Evolutionary conservation across 352 stramenopile genomes (phyloP).

Genomic region (Blastocystis sp.): DNA sequence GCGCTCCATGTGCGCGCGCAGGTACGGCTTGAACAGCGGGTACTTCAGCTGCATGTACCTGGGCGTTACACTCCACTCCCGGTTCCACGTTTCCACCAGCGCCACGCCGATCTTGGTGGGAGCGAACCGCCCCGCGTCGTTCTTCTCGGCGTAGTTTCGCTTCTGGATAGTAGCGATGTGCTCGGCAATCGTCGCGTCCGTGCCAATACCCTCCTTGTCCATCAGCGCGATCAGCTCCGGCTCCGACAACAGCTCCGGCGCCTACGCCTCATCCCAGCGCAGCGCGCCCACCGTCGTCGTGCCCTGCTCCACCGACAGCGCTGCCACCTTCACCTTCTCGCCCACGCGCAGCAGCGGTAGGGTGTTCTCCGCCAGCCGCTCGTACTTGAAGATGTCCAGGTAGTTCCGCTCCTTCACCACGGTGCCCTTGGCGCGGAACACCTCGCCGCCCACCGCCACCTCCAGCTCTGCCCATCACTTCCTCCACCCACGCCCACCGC

Average conservation of each 20-base stretch:
- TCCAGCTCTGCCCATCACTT: slow-evolving; percentile 38
- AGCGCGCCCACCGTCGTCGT: slow-evolving; percentile 11
- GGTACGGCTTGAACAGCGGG: slow-evolving; percentile 89
- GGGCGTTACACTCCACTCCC: slow-evolving; percentile 61
- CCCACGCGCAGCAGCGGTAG: slow-evolving; percentile 71
- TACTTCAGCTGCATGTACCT: slow-evolving; percentile 89
- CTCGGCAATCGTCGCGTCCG: slow-evolving; percentile 89
- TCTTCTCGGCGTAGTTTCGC: slow-evolving; percentile 91
- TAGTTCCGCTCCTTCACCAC: slow-evolving; percentile 88
- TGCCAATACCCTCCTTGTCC: slow-evolving; percentile 89
- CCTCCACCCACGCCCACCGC: neutral
- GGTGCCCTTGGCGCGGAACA: slow-evolving; percentile 82
- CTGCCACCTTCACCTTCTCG: slow-evolving; percentile 62
- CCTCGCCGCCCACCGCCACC: slow-evolving; percentile 77
- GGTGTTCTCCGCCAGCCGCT: slow-evolving; percentile 85
- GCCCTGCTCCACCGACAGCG: slow-evolving; percentile 26
- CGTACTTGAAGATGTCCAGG: slow-evolving; percentile 89
- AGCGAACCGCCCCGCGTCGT: slow-evolving; percentile 85
- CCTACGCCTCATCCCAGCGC: slow-evolving; percentile 76
- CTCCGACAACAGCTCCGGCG: slow-evolving; percentile 85
- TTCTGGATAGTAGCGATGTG: slow-evolving; percentile 98
- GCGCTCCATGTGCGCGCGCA: slow-evolving; percentile 88
- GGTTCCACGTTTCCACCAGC: slow-evolving; percentile 81
- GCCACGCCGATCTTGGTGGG: slow-evolving; percentile 83
- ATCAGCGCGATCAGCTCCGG: slow-evolving; percentile 88